Base-by-base conservation (phyloP, 148 eudicot species). In the Heliosperma pusillum region DNA sequence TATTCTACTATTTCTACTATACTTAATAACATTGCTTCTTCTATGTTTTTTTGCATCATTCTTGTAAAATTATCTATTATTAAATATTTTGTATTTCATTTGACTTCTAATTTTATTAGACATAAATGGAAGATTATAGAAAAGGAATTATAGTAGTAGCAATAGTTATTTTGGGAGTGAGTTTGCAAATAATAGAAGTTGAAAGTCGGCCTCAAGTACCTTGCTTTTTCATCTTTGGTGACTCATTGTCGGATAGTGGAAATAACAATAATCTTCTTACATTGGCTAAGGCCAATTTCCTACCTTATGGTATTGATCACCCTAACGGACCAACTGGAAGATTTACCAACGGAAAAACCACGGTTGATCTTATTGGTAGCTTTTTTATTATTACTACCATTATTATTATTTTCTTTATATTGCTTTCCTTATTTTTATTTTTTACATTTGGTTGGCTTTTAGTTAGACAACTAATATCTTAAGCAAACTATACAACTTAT, bases 211-310 rank as follows among this genome's bases (percentile, higher is more conserved):
- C 85, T 0, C 81, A 87, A 82, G 89, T 87, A 2, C 88, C 90
- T 6, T 84, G 93, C 30, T 81, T 74, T 66, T 89, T 85, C 65
- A 86, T 84, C 8, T 87, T 89, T 40, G 92, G 88, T 13, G 90
- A 87, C 60, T 85, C 92, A 19, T 81, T 89, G 29, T 84, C 80
- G 7, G 92, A 86, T 22, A 87, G 84, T 70, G 92, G 92, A 1
- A 89, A 89, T 71, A 87, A 85, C 42, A 89, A 89, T 69, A 36
- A 65, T 58, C 82, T 89, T 1, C 30, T 45, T 0, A 80, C 92
- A 2, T 24, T 70, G 19, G 88, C 89, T 3, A 85, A 81, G 57
- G 88, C 83, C 66, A 87, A 89, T 44, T 89, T 82, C 56, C 44
- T 66, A 42, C 92, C 92, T 66, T 86, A 87, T 53, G 92, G 92